Conservation (phyloP, 78 protist genomes). For the Thecamonas trahens region DNA sequence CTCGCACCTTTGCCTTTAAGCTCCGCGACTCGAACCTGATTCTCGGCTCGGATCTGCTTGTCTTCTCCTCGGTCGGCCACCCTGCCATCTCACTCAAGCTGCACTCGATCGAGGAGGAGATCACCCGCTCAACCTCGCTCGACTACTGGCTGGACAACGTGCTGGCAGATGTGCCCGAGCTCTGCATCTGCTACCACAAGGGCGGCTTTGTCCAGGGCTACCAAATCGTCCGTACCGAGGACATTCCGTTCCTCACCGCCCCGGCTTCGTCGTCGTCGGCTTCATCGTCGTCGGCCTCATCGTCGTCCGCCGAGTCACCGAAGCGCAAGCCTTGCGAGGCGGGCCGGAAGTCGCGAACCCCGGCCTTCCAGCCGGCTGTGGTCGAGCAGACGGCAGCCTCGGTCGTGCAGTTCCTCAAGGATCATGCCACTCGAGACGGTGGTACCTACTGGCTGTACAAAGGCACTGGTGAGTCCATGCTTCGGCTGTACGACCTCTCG, state of each 20-base stretch:
- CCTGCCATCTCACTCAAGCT: constrained; percentile 12
- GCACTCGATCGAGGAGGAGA: not conserved
- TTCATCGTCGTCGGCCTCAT: not conserved
- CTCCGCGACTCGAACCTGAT: not conserved
- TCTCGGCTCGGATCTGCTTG: not conserved
- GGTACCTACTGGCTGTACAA: not conserved
- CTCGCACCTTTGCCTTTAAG: not conserved
- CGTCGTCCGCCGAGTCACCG: no score
- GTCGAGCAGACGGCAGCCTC: no score
- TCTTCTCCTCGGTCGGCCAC: not conserved
- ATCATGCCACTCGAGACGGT: not conserved
- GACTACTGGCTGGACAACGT: constrained; percentile 37
- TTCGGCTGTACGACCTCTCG: not conserved
- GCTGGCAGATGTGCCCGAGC: constrained; percentile 8
- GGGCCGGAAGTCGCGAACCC: no score
- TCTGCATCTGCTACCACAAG: constrained; percentile 11
- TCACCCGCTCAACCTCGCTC: not conserved
- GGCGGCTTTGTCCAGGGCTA: constrained; percentile 14
- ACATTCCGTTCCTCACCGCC: constrained; percentile 1
- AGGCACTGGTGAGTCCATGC: not conserved
- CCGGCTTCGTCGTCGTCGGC: not conserved
- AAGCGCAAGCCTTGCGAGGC: no score
- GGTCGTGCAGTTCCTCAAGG: not conserved
- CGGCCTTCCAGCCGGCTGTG: no score
- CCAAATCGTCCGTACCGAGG: not conserved